Percentiles rank a stretch among this genome's conserved stretches.
These are phyloP conservation scores for Ceratobasidium sp. DNA, from an alignment of 1,284 basidiomycete species.

Conservation along the genomic window DNA sequence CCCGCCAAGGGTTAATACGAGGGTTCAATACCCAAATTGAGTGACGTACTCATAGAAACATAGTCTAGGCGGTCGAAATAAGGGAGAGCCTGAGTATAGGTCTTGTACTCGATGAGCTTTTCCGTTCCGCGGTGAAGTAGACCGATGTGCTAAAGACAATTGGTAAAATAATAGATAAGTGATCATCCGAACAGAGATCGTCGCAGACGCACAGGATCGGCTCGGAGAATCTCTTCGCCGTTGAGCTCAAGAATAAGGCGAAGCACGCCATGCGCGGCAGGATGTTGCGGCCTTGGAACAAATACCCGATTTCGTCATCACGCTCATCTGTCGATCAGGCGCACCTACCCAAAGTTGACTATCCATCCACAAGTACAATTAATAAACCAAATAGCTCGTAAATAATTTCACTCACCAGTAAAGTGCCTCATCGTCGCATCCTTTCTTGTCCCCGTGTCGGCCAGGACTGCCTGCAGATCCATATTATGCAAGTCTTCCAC, in stretches of 20 bases:
- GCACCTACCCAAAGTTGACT: constrained; percentile 90
- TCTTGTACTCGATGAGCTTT: constrained; percentile 99
- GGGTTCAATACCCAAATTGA: not conserved
- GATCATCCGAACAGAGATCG: constrained; percentile 3
- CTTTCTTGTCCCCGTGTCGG: constrained; percentile 77
- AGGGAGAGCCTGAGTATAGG: constrained; percentile 96
- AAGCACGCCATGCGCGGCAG: constrained; percentile 98
- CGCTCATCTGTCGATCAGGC: constrained; percentile 2
- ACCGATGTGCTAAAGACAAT: constrained; percentile 82
- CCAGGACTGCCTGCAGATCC: constrained; percentile 81
- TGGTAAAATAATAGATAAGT: constrained; percentile 46
- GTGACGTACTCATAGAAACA: constrained; percentile 93
- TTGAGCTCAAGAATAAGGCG: constrained; percentile 98
- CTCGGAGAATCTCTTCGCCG: constrained; percentile 93
- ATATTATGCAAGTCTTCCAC: constrained; percentile 86
- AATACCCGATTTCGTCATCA: constrained; percentile 17
- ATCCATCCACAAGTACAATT: constrained; percentile 17
- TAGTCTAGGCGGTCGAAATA: constrained; percentile 99
- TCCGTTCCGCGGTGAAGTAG: constrained; percentile 98
- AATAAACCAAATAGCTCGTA: constrained; percentile 19
- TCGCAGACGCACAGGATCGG: constrained; percentile 78
- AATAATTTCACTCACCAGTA: constrained; percentile 71
- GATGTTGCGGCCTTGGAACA: constrained; percentile 88
- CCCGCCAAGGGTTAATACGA: constrained; percentile 9
- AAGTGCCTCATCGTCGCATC: constrained; percentile 93